phyloP scores from a whole-genome alignment of 2,329 filamentous ascomycete genomes.

The Claviceps humidiphila region DNA sequence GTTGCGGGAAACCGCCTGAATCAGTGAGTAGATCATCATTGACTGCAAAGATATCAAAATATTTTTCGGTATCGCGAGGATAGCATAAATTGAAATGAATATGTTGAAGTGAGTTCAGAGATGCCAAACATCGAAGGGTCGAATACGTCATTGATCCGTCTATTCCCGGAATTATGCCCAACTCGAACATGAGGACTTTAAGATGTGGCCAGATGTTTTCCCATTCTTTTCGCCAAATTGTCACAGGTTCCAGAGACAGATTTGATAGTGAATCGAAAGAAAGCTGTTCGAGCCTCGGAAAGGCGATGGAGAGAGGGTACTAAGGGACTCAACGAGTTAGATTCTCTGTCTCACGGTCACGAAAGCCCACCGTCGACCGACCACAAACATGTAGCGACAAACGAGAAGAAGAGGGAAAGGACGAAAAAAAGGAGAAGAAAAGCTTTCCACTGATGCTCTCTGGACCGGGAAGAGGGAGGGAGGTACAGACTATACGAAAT shows the following conservation, averaged over 20 bases:
- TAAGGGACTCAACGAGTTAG: constrained; percentile 3
- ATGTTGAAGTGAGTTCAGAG: constrained; percentile 14
- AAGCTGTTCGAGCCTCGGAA: constrained; percentile 6
- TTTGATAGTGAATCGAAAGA: no score
- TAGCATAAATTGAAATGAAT: constrained; percentile 15
- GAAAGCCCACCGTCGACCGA: no score
- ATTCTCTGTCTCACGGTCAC: no score
- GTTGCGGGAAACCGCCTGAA: no score
- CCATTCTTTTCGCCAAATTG: constrained; percentile 8
- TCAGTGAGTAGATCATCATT: no score
- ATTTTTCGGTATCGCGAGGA: no score
- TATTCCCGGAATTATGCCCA: no score
- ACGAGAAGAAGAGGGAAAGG: no score
- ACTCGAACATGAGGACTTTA: constrained; percentile 9
- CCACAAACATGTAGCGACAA: no score
- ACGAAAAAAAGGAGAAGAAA: no score
- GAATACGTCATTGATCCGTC: not conserved
- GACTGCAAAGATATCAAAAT: constrained; percentile 4
- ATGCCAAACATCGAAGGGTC: constrained; percentile 13
- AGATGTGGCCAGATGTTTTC: constrained; percentile 6
- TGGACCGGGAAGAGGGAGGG: not conserved
- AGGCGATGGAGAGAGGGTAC: constrained; percentile 10
- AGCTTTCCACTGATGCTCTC: no score
- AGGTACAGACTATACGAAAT: constrained; percentile 4
- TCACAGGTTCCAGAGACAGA: no score